Evolutionary conservation across 805 yeast genomes (phyloP).

Genomic region (Ogataea ramenticola): DNA sequence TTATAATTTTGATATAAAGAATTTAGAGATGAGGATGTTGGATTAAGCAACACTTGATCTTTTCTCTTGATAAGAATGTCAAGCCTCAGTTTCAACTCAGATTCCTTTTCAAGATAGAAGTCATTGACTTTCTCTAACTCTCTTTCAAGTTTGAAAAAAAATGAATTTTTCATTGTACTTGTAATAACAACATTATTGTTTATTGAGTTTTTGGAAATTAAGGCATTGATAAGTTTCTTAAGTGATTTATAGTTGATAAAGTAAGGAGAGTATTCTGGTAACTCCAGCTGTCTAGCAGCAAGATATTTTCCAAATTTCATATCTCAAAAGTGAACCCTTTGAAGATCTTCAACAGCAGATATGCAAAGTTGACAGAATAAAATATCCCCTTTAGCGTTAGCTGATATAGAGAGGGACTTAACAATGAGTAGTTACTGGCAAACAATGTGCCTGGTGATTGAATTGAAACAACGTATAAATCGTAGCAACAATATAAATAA

Average conservation of each 20-base stretch:
- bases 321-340: too few species aligned
- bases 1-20: slow-evolving; percentile 84
- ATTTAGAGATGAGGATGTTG: slow-evolving; percentile 69
- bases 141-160: slow-evolving; percentile 84
- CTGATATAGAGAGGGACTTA: too few species aligned
- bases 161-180: slow-evolving; percentile 86
- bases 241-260: slow-evolving; percentile 93
- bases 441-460: too few species aligned
- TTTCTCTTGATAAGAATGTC: slow-evolving; percentile 73
- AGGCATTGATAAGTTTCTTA: slow-evolving; percentile 82
- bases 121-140: slow-evolving; percentile 92
- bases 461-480: too few species aligned
- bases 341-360: too few species aligned
- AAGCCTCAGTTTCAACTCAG: slow-evolving; percentile 72
- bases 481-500: too few species aligned
- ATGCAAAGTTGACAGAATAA: too few species aligned
- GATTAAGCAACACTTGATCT: slow-evolving; percentile 38
- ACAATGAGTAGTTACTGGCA: background rate
- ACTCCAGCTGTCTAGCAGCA: slow-evolving; percentile 88
- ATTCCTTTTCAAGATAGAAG: slow-evolving; percentile 88
- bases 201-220: slow-evolving; percentile 34
- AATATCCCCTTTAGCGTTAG: too few species aligned
- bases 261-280: slow-evolving; percentile 91
- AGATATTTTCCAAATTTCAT: slow-evolving; percentile 92
- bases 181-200: slow-evolving; percentile 42